Conservation (phyloP, 116 monocot species). For the Dioscorea cayenensis region DNA sequence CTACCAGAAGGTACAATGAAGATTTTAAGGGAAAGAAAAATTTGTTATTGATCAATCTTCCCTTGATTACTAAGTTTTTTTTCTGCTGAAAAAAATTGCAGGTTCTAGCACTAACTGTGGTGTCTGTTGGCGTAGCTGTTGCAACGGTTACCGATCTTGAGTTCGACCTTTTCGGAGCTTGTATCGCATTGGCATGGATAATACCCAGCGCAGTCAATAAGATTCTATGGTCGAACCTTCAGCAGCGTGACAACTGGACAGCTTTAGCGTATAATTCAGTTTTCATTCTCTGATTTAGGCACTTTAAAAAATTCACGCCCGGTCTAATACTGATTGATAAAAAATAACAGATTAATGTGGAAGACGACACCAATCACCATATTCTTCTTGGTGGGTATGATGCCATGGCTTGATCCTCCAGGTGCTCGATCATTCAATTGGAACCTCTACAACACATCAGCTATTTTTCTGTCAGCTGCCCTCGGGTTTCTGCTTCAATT, state of each 20-base stretch:
- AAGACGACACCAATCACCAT: slow-evolving; percentile 86
- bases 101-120: slow-evolving; percentile 61
- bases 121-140: slow-evolving; percentile 75
- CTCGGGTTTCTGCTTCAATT: slow-evolving; percentile 83
- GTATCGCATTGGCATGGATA: slow-evolving; percentile 79
- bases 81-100: slow-evolving; percentile 12
- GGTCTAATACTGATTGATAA: not conserved
- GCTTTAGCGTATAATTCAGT: slow-evolving; percentile 67
- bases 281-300: too few relatives aligned
- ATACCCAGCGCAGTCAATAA: slow-evolving; percentile 86
- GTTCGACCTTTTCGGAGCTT: slow-evolving; percentile 78
- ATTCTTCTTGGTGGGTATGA: slow-evolving; percentile 62
- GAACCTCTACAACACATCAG: slow-evolving; percentile 49
- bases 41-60: not conserved
- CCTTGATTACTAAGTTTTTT: not conserved
- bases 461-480: slow-evolving; percentile 57
- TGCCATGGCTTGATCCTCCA: slow-evolving; percentile 87
- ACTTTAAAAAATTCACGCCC: not conserved
- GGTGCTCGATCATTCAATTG: slow-evolving; percentile 66
- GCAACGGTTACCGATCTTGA: slow-evolving; percentile 90
- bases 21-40: too few relatives aligned
- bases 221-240: slow-evolving; percentile 88
- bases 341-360: slow-evolving; percentile 77
- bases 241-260: slow-evolving; percentile 79
- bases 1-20: slow-evolving; percentile 45